Conservation (phyloP, 441 rosid species). For the Francoa sonchifolia region DNA sequence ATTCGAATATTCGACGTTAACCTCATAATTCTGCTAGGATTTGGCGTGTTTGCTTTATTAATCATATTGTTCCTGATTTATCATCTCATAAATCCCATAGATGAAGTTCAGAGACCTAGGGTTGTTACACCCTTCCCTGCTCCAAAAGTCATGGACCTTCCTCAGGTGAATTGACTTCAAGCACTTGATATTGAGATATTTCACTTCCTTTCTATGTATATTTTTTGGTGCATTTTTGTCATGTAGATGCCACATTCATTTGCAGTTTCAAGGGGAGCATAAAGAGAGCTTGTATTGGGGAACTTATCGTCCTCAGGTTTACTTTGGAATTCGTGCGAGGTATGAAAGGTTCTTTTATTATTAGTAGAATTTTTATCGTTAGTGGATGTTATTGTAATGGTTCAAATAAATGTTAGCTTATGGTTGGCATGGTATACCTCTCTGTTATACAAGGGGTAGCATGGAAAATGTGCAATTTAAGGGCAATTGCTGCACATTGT, state of each 20-base stretch:
- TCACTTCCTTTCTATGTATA: neutral
- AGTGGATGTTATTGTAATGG: neutral
- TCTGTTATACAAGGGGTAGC: too few species aligned
- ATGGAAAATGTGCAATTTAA: too few species aligned
- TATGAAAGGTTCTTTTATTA: conserved; percentile 7
- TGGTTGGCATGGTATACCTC: too few species aligned
- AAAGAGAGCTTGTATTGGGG: conserved; percentile 96
- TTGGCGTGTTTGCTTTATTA: conserved; percentile 26
- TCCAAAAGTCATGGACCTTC: conserved; percentile 67
- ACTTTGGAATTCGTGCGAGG: conserved; percentile 92
- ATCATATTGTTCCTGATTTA: conserved; percentile 32
- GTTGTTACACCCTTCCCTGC: conserved; percentile 86
- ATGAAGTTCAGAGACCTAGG: conserved; percentile 37
- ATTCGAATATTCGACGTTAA: conserved; percentile 37
- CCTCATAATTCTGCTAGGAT: conserved; percentile 36
- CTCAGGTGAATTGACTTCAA: conserved; percentile 32
- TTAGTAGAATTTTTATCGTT: neutral
- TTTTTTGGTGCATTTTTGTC: conserved; percentile 2
- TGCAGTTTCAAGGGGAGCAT: conserved; percentile 85
- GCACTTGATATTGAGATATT: neutral
- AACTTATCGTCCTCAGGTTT: conserved; percentile 87
- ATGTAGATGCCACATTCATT: neutral
- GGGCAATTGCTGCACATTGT: neutral
- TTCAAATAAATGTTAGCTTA: too few species aligned
- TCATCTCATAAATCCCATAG: conserved; percentile 24